phyloP scores from a whole-genome alignment of 2,329 filamentous ascomycete genomes.

The Pseudogymnoascus sp. region DNA sequence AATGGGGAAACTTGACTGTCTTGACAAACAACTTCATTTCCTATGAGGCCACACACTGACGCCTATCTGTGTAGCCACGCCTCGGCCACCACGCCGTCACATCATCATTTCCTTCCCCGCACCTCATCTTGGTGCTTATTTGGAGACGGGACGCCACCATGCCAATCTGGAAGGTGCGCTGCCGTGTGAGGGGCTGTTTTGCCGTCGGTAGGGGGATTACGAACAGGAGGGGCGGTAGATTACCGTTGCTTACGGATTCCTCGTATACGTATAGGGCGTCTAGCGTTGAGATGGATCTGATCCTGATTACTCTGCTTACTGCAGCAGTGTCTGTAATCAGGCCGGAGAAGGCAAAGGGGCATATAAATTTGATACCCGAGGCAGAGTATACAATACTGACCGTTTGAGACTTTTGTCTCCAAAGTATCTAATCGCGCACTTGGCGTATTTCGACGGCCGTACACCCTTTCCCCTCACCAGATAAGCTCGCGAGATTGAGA shows the following conservation, averaged over 20 bases:
- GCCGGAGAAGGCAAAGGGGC: background rate
- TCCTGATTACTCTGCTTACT: background rate
- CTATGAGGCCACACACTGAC: background rate
- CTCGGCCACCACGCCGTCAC: background rate
- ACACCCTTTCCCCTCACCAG: background rate
- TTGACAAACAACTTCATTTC: background rate
- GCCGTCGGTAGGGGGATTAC: background rate
- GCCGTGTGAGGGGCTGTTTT: background rate
- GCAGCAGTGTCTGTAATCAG: background rate
- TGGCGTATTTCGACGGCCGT: background rate
- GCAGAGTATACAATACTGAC: background rate
- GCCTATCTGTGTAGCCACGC: background rate
- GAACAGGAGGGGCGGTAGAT: background rate
- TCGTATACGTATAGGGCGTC: background rate
- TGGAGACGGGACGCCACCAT: background rate
- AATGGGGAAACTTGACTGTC: background rate
- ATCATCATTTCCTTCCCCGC: background rate
- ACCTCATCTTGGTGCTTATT: background rate
- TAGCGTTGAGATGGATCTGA: background rate
- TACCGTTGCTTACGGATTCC: background rate
- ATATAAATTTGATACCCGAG: background rate
- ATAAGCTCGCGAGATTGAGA: conserved; percentile 7
- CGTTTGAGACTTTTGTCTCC: background rate
- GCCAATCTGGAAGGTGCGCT: background rate
- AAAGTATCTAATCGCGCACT: background rate